phyloP scores from a whole-genome alignment of 2,329 filamentous ascomycete genomes.

The Aureobasidium sp. region DNA sequence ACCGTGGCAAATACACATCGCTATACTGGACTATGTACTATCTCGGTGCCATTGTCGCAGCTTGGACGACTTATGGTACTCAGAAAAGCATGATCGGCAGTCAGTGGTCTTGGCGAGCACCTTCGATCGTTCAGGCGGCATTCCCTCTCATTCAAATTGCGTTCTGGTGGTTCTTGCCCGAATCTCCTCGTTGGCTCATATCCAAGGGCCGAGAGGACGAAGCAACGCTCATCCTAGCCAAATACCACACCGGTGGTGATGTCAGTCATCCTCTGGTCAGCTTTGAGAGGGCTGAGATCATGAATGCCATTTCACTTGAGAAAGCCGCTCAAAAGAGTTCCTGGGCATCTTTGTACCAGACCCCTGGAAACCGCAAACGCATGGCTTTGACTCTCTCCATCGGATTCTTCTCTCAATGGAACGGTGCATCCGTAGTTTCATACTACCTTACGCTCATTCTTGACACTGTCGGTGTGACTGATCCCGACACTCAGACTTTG shows the following conservation, averaged over 20 bases:
- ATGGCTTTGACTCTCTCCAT: slow-evolving; percentile 56
- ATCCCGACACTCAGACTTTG: slow-evolving; percentile 36
- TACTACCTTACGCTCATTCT: slow-evolving; percentile 38
- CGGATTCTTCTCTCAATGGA: slow-evolving; percentile 56
- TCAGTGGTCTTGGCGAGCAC: slow-evolving; percentile 58
- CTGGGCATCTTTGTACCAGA: slow-evolving; percentile 67
- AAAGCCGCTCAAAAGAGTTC: slow-evolving; percentile 40
- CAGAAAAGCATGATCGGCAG: slow-evolving; percentile 58
- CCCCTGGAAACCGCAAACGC: slow-evolving; percentile 58
- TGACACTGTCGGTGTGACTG: slow-evolving; percentile 33
- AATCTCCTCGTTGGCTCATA: slow-evolving; percentile 71
- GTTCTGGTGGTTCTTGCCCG: slow-evolving; percentile 70
- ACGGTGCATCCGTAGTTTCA: slow-evolving; percentile 54
- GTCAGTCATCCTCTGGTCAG: slow-evolving; percentile 61
- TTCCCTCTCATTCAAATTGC: slow-evolving; percentile 47
- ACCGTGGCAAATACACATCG: slow-evolving; percentile 39
- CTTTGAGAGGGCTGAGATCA: slow-evolving; percentile 73
- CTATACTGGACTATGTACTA: slow-evolving; percentile 58
- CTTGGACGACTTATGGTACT: slow-evolving; percentile 71
- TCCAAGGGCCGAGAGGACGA: slow-evolving; percentile 69
- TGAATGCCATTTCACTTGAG: slow-evolving; percentile 67
- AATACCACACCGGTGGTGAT: slow-evolving; percentile 70
- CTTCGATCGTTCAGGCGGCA: slow-evolving; percentile 55
- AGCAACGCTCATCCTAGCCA: slow-evolving; percentile 67
- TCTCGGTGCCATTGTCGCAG: slow-evolving; percentile 62